Evolutionary conservation across 2,329 filamentous ascomycete species (phyloP).

Genomic region (Epichloe sylvatica): DNA sequence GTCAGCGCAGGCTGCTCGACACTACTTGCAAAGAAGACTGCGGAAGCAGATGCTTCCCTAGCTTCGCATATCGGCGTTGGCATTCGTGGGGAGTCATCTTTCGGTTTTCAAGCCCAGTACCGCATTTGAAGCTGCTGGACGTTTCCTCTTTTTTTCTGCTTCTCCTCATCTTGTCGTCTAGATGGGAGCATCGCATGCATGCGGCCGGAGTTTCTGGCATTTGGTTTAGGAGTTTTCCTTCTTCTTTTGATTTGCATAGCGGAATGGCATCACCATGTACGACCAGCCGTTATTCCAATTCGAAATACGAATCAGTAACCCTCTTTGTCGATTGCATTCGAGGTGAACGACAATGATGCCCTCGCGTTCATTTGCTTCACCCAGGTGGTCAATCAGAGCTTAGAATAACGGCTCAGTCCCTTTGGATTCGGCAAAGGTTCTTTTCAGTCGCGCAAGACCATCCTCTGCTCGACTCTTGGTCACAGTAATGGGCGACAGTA

Average conservation of each 20-base stretch:
- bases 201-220: not conserved
- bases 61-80: not conserved
- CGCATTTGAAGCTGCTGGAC: not conserved
- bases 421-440: too few species aligned
- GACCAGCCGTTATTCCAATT: not conserved
- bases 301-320: not conserved
- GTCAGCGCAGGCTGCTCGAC: conserved; percentile 14
- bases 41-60: conserved; percentile 6
- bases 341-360: too few species aligned
- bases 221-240: not conserved
- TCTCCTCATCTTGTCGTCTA: not conserved
- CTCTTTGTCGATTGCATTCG: not conserved
- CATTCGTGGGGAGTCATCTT: not conserved
- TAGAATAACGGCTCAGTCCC: too few species aligned
- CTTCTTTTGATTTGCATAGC: not conserved
- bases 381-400: too few species aligned
- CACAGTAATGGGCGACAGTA: too few species aligned
- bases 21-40: conserved; percentile 4
- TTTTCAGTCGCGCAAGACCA: too few species aligned
- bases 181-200: not conserved
- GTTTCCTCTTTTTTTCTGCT: not conserved
- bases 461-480: too few species aligned
- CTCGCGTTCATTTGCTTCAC: too few species aligned
- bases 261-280: not conserved
- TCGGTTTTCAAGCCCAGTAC: not conserved